A percentile compares a stretch with the other conserved stretches of the same genome.
Conservation (phyloP, 1,284 basidiomycete species). For the Cryptococcus deneoformans region DNA sequence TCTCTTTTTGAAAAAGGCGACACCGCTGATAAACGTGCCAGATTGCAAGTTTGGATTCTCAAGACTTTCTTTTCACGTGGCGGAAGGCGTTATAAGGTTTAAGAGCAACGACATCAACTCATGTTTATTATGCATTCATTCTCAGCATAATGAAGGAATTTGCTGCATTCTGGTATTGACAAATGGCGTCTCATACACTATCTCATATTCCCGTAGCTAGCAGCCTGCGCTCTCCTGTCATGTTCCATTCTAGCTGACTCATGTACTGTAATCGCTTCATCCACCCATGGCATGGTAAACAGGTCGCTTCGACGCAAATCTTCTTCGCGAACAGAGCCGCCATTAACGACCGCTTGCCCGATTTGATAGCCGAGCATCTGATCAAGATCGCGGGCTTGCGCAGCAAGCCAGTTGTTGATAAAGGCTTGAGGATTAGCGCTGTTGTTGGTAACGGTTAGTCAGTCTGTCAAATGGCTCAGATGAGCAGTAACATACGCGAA, state of each 20-base stretch:
- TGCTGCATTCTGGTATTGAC: background rate
- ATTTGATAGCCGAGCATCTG: constrained; percentile 72
- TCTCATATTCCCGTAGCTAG: background rate
- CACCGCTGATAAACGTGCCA: constrained; percentile 37
- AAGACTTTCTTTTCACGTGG: constrained; percentile 92
- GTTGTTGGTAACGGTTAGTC: background rate
- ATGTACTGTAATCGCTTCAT: constrained; percentile 49
- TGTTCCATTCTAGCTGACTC: constrained; percentile 39
- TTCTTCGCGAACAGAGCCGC: constrained; percentile 67
- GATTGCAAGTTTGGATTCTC: constrained; percentile 81
- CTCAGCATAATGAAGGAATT: background rate
- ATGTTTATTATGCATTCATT: background rate
- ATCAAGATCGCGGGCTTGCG: constrained; percentile 87
- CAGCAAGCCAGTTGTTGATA: constrained; percentile 84
- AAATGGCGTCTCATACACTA: background rate
- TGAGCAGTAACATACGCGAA: constrained; percentile 58
- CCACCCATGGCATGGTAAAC: constrained; percentile 81
- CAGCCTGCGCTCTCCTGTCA: constrained; percentile 10
- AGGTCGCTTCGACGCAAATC: constrained; percentile 85
- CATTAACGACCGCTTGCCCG: constrained; percentile 59
- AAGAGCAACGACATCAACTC: background rate
- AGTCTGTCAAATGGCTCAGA: background rate
- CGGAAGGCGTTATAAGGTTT: constrained; percentile 56
- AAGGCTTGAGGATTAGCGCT: constrained; percentile 56
- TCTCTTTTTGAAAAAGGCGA: constrained; percentile 36